Evolutionary conservation across 805 yeast genomes (phyloP).

Genomic region (Myxozyma melibiosi): DNA sequence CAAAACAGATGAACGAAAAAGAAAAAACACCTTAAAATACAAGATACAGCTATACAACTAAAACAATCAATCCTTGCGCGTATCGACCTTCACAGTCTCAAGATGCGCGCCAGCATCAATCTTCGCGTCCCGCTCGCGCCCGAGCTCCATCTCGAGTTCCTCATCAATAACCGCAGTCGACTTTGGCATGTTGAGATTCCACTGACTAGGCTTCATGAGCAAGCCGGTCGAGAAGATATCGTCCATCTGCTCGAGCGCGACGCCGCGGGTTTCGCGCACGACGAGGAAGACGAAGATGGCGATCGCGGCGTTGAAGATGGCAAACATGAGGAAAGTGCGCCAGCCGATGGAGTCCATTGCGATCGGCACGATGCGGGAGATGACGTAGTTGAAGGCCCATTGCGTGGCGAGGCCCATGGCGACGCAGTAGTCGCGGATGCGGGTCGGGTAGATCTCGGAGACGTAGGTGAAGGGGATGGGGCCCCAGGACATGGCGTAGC

Average conservation of each 20-base stretch:
- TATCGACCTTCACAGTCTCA: neutral
- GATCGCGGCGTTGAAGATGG: slow-evolving; percentile 25
- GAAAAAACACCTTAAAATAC: neutral
- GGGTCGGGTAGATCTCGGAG: slow-evolving; percentile 29
- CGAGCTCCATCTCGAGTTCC: neutral
- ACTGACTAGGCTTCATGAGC: slow-evolving; percentile 21
- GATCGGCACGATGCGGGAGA: slow-evolving; percentile 25
- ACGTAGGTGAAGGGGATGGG: slow-evolving; percentile 30
- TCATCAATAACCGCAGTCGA: neutral
- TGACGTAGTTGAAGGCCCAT: slow-evolving; percentile 31
- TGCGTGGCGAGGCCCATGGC: slow-evolving; percentile 31
- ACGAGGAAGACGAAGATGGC: slow-evolving; percentile 54
- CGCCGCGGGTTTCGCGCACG: slow-evolving; percentile 68
- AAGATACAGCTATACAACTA: too few species aligned
- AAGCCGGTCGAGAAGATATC: slow-evolving; percentile 52
- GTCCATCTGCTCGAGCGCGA: slow-evolving; percentile 76
- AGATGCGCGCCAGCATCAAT: neutral
- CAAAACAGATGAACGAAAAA: neutral
- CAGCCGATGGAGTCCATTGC: slow-evolving; percentile 29
- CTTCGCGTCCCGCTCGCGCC: neutral
- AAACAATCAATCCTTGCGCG: too few species aligned
- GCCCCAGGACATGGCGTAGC: slow-evolving; percentile 30
- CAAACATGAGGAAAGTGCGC: slow-evolving; percentile 33
- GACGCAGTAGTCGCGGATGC: slow-evolving; percentile 30
- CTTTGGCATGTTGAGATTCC: slow-evolving; percentile 17